Evolutionary conservation across 768 basidiomycete genomes (phyloP).

Genomic region (Goffeauzyma gilvescens): DNA sequence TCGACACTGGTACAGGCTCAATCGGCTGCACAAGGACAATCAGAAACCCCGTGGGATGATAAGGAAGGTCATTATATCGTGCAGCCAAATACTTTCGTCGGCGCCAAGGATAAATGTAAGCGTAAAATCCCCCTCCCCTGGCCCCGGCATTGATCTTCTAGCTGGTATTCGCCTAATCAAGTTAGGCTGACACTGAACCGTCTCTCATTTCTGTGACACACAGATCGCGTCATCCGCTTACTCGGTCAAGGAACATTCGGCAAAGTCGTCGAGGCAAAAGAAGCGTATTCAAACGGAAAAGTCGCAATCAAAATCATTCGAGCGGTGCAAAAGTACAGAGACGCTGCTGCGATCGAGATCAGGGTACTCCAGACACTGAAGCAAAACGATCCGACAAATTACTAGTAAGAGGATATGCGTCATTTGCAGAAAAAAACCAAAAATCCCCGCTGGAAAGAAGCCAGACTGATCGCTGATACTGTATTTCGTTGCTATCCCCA

Average conservation of each 20-base stretch:
- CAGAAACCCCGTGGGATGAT: slow-evolving; percentile 56
- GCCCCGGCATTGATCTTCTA: too few species aligned
- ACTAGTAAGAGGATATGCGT: slow-evolving; percentile 49
- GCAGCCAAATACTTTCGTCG: slow-evolving; percentile 70
- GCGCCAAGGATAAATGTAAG: slow-evolving; percentile 50
- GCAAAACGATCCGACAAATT: slow-evolving; percentile 67
- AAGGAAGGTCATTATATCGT: slow-evolving; percentile 98
- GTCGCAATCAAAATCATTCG: slow-evolving; percentile 99
- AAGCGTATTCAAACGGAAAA: slow-evolving; percentile 41
- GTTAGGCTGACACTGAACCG: slow-evolving; percentile 1
- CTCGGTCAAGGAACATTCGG: slow-evolving; percentile 97
- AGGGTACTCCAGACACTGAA: slow-evolving; percentile 81
- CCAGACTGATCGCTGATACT: slow-evolving; percentile 8
- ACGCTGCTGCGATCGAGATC: slow-evolving; percentile 95
- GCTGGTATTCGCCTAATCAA: too few species aligned
- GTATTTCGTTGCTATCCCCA: slow-evolving; percentile 25
- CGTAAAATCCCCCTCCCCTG: slow-evolving; percentile 10
- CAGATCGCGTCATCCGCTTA: slow-evolving; percentile 77
- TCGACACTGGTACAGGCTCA: slow-evolving; percentile 3
- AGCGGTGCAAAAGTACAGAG: slow-evolving; percentile 93
- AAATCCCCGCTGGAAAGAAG: not conserved
- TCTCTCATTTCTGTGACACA: slow-evolving; percentile 12
- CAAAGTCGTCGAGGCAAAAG: slow-evolving; percentile 87
- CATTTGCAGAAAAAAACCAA: not conserved
- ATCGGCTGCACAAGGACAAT: not conserved